A percentile compares a stretch with the other conserved stretches of the same genome.
These are phyloP conservation scores for Fragaria iinumae DNA, from an alignment of 306 rosid species.

Conservation along the genomic window DNA sequence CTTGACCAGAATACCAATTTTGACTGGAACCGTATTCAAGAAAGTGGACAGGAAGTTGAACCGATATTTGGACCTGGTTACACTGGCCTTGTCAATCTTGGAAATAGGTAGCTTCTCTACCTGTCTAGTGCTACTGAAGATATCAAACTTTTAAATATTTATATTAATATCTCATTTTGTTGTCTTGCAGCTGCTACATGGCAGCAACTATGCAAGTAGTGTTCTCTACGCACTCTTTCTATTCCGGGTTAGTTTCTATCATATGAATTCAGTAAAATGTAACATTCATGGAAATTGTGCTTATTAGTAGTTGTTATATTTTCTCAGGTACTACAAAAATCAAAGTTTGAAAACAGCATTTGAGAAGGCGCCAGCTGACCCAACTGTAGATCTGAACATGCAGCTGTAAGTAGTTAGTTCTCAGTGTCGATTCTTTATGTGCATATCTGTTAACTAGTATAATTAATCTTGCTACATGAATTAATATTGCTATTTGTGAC, in stretches of 20 bases:
- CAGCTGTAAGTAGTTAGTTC: conserved; percentile 52
- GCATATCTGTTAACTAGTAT: neutral
- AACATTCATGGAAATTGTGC: conserved; percentile 3
- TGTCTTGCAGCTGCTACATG: conserved; percentile 84
- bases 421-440: neutral
- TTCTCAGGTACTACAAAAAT: conserved; percentile 54
- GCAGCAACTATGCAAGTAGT: conserved; percentile 97
- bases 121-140: conserved; percentile 16
- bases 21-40: conserved; percentile 98
- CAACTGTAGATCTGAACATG: conserved; percentile 88
- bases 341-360: conserved; percentile 58
- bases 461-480: neutral
- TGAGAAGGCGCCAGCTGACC: conserved; percentile 83
- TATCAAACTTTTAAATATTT: conserved; percentile 6
- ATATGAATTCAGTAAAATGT: conserved; percentile 1
- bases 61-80: conserved; percentile 94
- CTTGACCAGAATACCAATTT: conserved; percentile 94
- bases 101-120: conserved; percentile 66
- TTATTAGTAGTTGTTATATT: neutral
- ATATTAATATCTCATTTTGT: conserved; percentile 26
- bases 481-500: neutral
- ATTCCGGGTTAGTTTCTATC: conserved; percentile 46
- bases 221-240: conserved; percentile 67
- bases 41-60: conserved; percentile 86
- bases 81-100: conserved; percentile 91